Conservation (phyloP, 2,329 filamentous ascomycete genomes). For the Fusarium continuum region DNA sequence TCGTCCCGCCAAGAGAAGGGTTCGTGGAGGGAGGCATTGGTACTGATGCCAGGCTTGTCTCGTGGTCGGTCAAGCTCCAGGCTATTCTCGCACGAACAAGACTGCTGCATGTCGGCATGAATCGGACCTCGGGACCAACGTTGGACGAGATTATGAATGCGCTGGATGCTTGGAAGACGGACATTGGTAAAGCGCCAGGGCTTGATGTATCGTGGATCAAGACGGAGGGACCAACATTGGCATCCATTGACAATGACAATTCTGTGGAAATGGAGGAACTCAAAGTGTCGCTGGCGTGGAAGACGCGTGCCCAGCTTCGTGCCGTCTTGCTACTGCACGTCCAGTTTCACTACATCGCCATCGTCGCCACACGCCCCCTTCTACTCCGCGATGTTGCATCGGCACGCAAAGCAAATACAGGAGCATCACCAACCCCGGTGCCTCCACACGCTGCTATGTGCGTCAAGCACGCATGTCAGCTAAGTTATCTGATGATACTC, state of each 20-base stretch:
- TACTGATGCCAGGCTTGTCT: constrained; percentile 43
- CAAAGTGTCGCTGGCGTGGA: constrained; percentile 42
- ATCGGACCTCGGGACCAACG: constrained; percentile 10
- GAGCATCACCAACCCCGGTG: neutral
- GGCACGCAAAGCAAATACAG: constrained; percentile 1
- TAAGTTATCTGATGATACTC: constrained; percentile 46
- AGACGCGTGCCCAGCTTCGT: constrained; percentile 41
- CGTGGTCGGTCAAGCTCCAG: constrained; percentile 47
- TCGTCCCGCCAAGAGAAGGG: constrained; percentile 43
- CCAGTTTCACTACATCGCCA: constrained; percentile 46
- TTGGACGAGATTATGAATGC: constrained; percentile 19
- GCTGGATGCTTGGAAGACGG: constrained; percentile 17
- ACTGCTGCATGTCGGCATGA: constrained; percentile 25
- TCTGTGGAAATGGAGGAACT: constrained; percentile 43
- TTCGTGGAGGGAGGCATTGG: constrained; percentile 43
- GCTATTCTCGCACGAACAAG: constrained; percentile 43
- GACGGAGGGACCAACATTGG: neutral
- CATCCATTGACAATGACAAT: constrained; percentile 2
- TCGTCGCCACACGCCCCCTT: constrained; percentile 46
- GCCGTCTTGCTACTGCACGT: constrained; percentile 46
- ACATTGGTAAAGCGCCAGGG: constrained; percentile 25
- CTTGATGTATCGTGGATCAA: constrained; percentile 29
- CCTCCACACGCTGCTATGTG: constrained; percentile 13
- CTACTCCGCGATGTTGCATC: constrained; percentile 40
- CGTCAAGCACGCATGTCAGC: constrained; percentile 46